Base-by-base conservation (phyloP, 768 basidiomycete species). In the Fomitopsis serialis region DNA sequence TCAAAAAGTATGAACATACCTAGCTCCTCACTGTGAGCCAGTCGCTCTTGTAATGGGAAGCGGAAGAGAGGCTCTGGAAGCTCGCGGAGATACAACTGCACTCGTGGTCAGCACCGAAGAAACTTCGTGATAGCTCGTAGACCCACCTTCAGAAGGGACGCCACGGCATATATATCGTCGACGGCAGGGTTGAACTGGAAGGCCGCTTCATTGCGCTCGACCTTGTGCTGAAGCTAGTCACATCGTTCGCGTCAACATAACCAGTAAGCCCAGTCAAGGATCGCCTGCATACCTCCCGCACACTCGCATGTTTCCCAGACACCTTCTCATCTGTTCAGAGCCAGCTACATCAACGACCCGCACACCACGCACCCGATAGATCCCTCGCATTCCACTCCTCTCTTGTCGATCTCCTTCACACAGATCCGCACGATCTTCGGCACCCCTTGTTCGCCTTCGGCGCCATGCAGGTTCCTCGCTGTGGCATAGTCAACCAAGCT, bases 11-110 rank as follows among this genome's bases (percentile, higher is more conserved):
- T n/a, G 17, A 6, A 62, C 72, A 35, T 58, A 91, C 92, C 86
- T 66, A 84, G 70, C 58, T 85, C 82, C 58, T 91, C 87, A 0
- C 85, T 83, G 63, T 92, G 83, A 58, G 92, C 87, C 24, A 89
- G 73, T 21, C 94, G 82, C 60, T 97, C 94, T 55, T 84, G 79
- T 17, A 92, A 70, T 10, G 88, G 76, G 62, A 87, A 88, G 63
- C 72, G 85, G 72, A 97, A 96, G 19, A 97, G 75, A 3, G 94
- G 91, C 63, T 97, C 94, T 1, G 93, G 92, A 15, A 97, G 72
- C 63, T 90, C 89, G 50, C 94, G 83, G 22, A 96, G 74, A 71
- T 96, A 89, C 34, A 40, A 8, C 37, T 85, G 69, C 87, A 89
- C 48, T 32, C 44, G 54, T 50, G 50, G 51, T 13, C 40, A 17